Evolutionary conservation across 495 filamentous ascomycete genomes (phyloP).

Genomic region (Podospora pseudopauciseta): DNA sequence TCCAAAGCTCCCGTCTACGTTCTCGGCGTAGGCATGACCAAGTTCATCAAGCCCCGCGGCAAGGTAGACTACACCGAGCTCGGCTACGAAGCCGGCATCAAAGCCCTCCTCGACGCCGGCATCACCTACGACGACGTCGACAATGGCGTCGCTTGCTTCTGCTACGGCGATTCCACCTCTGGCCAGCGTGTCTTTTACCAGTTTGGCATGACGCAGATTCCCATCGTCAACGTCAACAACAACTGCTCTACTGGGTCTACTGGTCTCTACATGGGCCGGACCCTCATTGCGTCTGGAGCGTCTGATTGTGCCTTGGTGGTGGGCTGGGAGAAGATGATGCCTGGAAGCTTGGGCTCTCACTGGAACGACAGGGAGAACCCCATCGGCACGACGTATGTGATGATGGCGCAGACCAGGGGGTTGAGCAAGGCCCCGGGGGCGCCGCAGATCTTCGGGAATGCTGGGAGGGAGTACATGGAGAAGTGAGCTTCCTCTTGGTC

Average conservation of each 20-base stretch:
- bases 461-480: constrained; percentile 92
- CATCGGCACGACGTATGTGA: constrained; percentile 61
- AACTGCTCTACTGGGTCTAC: constrained; percentile 94
- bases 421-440: constrained; percentile 75
- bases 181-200: constrained; percentile 98
- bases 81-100: constrained; percentile 91
- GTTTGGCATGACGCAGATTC: constrained; percentile 94
- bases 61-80: constrained; percentile 87
- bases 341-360: constrained; percentile 74
- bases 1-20: constrained; percentile 62
- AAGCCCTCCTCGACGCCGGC: constrained; percentile 91
- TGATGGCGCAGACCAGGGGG: constrained; percentile 81
- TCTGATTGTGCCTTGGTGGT: constrained; percentile 86
- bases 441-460: constrained; percentile 95
- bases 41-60: constrained; percentile 96
- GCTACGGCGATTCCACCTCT: constrained; percentile 91
- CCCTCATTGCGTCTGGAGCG: constrained; percentile 71
- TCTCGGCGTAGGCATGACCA: constrained; percentile 96
- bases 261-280: constrained; percentile 78
- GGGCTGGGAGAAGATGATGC: constrained; percentile 97
- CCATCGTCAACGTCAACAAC: constrained; percentile 97
- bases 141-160: constrained; percentile 94
- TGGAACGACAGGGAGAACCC: constrained; percentile 80
- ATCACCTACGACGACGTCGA: constrained; percentile 97
- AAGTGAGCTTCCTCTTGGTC: constrained; percentile 52